These are phyloP conservation scores for Mortierella claussenii DNA, from an alignment of 192 early-diverging fungal species.

Conservation along the genomic window DNA sequence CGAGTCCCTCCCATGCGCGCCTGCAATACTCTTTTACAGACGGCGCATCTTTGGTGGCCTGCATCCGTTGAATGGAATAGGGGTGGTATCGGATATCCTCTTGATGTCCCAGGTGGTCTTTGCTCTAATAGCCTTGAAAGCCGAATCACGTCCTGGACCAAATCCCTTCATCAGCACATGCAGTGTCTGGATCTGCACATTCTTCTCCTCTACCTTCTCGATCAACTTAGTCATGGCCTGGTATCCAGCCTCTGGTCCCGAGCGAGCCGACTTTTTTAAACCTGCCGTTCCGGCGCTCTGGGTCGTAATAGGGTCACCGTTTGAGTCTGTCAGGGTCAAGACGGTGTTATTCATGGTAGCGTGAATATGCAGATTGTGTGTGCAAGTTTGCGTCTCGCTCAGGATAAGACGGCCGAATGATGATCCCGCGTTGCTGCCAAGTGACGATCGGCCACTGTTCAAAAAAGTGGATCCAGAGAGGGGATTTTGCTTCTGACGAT, in stretches of 20 bases:
- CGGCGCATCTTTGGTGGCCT: slow-evolving; percentile 89
- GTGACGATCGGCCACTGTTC: slow-evolving; percentile 8
- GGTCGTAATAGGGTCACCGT: slow-evolving; percentile 75
- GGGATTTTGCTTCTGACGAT: slow-evolving; percentile 28
- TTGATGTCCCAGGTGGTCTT: slow-evolving; percentile 80
- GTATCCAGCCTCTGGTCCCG: slow-evolving; percentile 92
- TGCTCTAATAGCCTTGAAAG: slow-evolving; percentile 84
- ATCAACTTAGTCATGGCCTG: slow-evolving; percentile 83
- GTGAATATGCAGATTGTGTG: slow-evolving; percentile 65
- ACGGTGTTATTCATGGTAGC: slow-evolving; percentile 89
- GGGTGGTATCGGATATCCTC: slow-evolving; percentile 89
- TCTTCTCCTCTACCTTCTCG: slow-evolving; percentile 73
- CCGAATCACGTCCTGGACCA: slow-evolving; percentile 91
- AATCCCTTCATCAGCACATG: slow-evolving; percentile 91
- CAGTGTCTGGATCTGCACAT: slow-evolving; percentile 67
- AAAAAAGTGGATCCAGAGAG: slow-evolving; percentile 11
- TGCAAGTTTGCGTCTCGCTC: slow-evolving; percentile 30
- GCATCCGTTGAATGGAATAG: slow-evolving; percentile 91
- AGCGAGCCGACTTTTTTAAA: slow-evolving; percentile 89
- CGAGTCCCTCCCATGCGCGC: too few species aligned
- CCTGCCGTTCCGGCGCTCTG: slow-evolving; percentile 85
- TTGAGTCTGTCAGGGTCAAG: slow-evolving; percentile 77
- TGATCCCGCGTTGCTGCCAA: not conserved
- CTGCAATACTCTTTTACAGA: slow-evolving; percentile 77
- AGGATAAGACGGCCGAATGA: slow-evolving; percentile 12